These are phyloP conservation scores for Lactarius akahatsu DNA, from an alignment of 768 basidiomycete genomes.

Conservation along the genomic window DNA sequence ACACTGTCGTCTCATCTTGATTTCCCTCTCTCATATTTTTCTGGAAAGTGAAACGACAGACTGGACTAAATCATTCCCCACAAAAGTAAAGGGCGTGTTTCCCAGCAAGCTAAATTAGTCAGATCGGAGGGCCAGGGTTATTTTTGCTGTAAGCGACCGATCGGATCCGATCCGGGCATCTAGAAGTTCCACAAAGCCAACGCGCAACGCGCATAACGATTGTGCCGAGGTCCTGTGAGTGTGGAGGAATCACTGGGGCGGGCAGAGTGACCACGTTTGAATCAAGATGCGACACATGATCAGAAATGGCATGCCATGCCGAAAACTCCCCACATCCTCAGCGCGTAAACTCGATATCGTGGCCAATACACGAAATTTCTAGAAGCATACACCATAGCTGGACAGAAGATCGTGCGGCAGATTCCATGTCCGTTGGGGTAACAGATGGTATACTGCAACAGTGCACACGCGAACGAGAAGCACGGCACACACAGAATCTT, in stretches of 20 bases:
- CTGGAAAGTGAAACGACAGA: neutral
- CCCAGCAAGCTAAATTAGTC: neutral
- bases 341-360: neutral
- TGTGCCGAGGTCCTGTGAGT: neutral
- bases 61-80: neutral
- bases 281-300: constrained; percentile 11
- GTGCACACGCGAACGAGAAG: neutral
- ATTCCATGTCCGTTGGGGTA: neutral
- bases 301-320: constrained; percentile 8
- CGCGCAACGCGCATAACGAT: constrained; percentile 2
- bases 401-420: neutral
- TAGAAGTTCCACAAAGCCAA: constrained; percentile 14
- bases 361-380: neutral
- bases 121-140: neutral
- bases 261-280: constrained; percentile 12
- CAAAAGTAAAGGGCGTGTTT: neutral
- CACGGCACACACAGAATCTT: neutral
- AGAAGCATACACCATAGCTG: neutral
- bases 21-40: neutral
- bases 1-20: neutral
- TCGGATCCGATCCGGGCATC: constrained; percentile 12
- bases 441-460: neutral
- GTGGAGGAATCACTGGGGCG: neutral
- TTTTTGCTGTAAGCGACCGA: neutral
- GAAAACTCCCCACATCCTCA: constrained; percentile 2